These are phyloP conservation scores for Vitis rotundifolia DNA, from an alignment of 164 flowering plant genomes.

Conservation along the genomic window DNA sequence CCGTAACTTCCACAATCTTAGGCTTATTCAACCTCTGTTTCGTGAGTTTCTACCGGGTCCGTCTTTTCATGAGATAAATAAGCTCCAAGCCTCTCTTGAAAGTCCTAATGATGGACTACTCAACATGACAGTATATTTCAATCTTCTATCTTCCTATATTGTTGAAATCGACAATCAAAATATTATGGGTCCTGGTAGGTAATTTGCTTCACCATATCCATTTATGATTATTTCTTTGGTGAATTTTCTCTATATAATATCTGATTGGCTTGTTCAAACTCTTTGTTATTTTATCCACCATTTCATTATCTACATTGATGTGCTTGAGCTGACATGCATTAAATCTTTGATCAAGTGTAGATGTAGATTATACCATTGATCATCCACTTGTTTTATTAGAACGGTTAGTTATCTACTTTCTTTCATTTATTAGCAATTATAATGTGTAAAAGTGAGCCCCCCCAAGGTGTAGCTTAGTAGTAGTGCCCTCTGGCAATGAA, in stretches of 20 bases:
- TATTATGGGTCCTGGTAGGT: slow-evolving; percentile 81
- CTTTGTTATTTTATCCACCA: not conserved
- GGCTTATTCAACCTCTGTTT: slow-evolving; percentile 87
- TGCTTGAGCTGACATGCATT: not conserved
- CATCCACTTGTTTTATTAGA: not conserved
- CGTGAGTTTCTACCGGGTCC: slow-evolving; percentile 90
- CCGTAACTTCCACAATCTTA: slow-evolving; percentile 60
- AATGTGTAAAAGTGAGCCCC: too few species aligned
- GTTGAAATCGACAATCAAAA: slow-evolving; percentile 69
- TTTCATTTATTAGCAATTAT: too few species aligned
- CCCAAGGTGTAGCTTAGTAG: too few species aligned
- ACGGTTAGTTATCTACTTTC: too few species aligned
- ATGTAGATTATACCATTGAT: not conserved
- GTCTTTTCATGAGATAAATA: slow-evolving; percentile 38
- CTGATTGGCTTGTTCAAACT: not conserved
- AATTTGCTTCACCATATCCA: not conserved
- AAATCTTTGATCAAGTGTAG: not conserved
- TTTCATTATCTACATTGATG: not conserved
- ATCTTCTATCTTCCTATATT: slow-evolving; percentile 78
- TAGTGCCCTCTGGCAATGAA: too few species aligned
- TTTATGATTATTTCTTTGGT: not conserved
- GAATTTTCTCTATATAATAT: not conserved
- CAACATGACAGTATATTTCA: slow-evolving; percentile 72
- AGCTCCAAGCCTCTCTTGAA: slow-evolving; percentile 76
- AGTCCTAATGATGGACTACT: slow-evolving; percentile 66